Evolutionary conservation across 345 rosid species (phyloP), one percentile per base, ranked within the genome.

Genomic region (Conringia planisiliqua): DNA sequence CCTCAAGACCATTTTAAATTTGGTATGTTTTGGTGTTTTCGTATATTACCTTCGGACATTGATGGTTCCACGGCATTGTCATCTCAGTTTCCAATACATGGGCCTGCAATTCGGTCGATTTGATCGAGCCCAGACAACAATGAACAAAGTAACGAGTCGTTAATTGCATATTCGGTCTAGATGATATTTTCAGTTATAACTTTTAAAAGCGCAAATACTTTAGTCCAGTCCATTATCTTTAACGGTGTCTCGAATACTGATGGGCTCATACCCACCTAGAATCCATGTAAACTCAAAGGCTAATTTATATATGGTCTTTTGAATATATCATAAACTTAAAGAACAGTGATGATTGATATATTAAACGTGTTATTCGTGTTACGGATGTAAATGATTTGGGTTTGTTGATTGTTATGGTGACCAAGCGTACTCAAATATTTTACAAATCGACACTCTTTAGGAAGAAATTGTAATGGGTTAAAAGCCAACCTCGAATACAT

Each of bases 31-130:
- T 40, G 70, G 38, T 64, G 36, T n/a, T 61, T 26, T 40, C 62
- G 38, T 73, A 24, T 64, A 54, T 72, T 64, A 39, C 46, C 70
- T 63, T 63, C 14, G 32, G 43, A 52, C 42, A 39, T 62, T 39
- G 61, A 61, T 61, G 61, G 48, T 61, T 22, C 36, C 46, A 22
- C 17, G 12, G 30, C 51, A 24, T 61, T 32, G 36, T 57, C 62
- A 32, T 36, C 29, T 59, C 16, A 24, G 3, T 57, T 24, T 40
- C 35, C 13, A 61, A 22, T 13, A 61, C 32, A 20, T 29, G 4
- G 54, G 11, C 26, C 26, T 47, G 54, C 54, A 17, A 8, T 17
- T 18, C 60, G 60, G 60, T 55, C 38, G n/a, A 22, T 22, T 11
- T 51, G 32, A 51, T 51, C 17, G 22, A 55, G 38, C 29, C 11